A percentile compares a stretch with the other conserved stretches of the same genome.
Conservation (phyloP, 306 rosid species). For the Prunus kanzakura region DNA sequence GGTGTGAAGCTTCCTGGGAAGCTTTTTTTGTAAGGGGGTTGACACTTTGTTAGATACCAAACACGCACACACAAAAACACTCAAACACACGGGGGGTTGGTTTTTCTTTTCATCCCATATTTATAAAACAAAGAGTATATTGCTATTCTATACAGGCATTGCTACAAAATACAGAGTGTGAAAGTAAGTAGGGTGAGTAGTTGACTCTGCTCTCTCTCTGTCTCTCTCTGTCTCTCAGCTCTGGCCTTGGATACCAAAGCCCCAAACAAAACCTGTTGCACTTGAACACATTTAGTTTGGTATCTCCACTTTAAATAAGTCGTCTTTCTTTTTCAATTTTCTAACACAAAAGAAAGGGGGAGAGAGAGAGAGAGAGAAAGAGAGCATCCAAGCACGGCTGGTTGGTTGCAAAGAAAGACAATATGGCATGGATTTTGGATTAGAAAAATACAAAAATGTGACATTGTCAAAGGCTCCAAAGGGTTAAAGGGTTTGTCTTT, state of each 20-base stretch:
- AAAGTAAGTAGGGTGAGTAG: conserved; percentile 19
- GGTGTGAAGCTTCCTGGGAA: conserved; percentile 67
- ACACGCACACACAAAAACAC: neutral
- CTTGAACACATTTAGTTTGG: conserved; percentile 1
- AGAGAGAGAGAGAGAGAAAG: conserved; percentile 55
- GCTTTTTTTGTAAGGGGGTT: conserved; percentile 43
- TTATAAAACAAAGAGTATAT: neutral
- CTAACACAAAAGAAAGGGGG: conserved; percentile 50
- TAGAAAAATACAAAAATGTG: conserved; percentile 13
- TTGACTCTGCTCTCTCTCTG: conserved; percentile 45
- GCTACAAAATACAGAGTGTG: neutral
- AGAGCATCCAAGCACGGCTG: conserved; percentile 1
- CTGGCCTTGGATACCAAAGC: conserved; percentile 72
- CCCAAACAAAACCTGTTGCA: conserved; percentile 25
- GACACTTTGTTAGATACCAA: conserved; percentile 32
- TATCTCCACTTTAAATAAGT: conserved; percentile 37
- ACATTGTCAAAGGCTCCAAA: conserved; percentile 35
- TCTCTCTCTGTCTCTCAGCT: neutral
- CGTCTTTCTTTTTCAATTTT: conserved; percentile 29
- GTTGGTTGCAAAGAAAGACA: conserved; percentile 34
- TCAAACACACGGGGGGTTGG: conserved; percentile 33
- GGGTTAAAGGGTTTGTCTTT: conserved; percentile 9
- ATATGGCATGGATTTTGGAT: neutral
- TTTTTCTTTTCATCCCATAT: conserved; percentile 3
- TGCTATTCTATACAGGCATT: neutral